Evolutionary conservation across 257 asterid species (phyloP), one percentile per base, ranked within the genome.

Genomic region (Schizonepeta tenuifolia): DNA sequence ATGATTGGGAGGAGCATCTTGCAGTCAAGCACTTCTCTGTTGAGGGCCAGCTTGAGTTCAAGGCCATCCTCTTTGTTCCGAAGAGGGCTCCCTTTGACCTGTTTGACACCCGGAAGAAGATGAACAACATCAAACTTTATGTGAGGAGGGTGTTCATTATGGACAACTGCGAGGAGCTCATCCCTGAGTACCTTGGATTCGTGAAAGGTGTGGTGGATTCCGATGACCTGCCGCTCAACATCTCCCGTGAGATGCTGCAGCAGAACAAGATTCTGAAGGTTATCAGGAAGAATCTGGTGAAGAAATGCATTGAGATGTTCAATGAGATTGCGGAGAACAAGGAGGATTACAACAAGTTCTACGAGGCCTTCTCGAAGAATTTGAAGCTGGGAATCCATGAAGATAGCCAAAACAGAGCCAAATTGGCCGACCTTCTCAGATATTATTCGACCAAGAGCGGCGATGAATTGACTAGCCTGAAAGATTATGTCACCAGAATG

Each of bases 301-400:
- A 91, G 84, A 91, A 91, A 50, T 91, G 96, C 77, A 77, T 91
- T n/a, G 97, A 91, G 81, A 83, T 91, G 94, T 91, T 89, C 78
- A 83, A 62, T 41, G 96, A 89, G 69, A 89, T 91, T 26, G 92
- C 95, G 0, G 97, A 91, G 81, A 91, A 87, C 69, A 91, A 91
- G 75, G 97, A 91, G 14, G 97, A 91, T 49, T 91, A 89, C 43
- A 77, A 59, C 70, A 90, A 90, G 76, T 88, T 90, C 75, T 90
- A 88, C 4, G 95, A 88, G 63, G 90, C 96, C 4, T 90, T 90
- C 59, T 81, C 97, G 0, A 90, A 90, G 92, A 91, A 91, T 46
- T 73, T 91, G 77, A 91, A 91, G 78, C 41, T 91, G 77, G 97
- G 97, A 0, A 84, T 89, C 51, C 97, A 89, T 7, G 97, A 91